phyloP scores from a whole-genome alignment of 495 filamentous ascomycete species.

The Aspergillus baeticus region DNA sequence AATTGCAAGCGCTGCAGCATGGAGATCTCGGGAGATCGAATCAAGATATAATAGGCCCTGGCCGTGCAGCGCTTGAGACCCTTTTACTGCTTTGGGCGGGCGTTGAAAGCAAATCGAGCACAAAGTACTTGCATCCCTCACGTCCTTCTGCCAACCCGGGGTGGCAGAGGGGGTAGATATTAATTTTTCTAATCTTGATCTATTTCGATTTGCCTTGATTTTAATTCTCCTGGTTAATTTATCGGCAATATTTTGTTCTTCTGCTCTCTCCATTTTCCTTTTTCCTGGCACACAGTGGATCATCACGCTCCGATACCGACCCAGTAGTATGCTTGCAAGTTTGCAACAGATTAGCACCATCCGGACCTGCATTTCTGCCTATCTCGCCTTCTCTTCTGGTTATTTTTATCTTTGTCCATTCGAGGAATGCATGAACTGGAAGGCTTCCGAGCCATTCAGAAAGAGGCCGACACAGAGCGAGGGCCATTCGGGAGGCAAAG shows the following conservation, averaged over 20 bases:
- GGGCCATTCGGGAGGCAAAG: not conserved
- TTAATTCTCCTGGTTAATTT: constrained; percentile 20
- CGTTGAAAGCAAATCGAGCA: not conserved
- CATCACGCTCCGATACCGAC: not conserved
- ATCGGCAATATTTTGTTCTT: not conserved
- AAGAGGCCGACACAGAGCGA: not conserved
- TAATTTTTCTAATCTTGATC: constrained; percentile 13
- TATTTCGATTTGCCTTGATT: constrained; percentile 13
- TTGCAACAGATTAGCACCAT: not conserved
- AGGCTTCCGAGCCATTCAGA: constrained; percentile 6
- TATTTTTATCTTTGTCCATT: constrained; percentile 4
- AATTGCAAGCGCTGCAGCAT: constrained; percentile 4
- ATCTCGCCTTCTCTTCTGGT: not conserved
- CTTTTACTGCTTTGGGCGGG: constrained; percentile 13
- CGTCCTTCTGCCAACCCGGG: constrained; percentile 8
- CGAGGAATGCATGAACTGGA: constrained; percentile 5
- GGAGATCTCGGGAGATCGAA: constrained; percentile 7
- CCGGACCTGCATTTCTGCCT: constrained; percentile 6
- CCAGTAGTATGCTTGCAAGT: not conserved
- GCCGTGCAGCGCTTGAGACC: not conserved
- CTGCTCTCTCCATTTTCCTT: constrained; percentile 1
- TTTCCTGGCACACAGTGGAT: constrained; percentile 9
- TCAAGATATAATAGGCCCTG: constrained; percentile 6
- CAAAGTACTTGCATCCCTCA: constrained; percentile 28
- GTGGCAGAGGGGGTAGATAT: constrained; percentile 3